These are phyloP conservation scores for Musa schizocarpa DNA, from an alignment of 176 grass and related monocot genomes.

Conservation along the genomic window DNA sequence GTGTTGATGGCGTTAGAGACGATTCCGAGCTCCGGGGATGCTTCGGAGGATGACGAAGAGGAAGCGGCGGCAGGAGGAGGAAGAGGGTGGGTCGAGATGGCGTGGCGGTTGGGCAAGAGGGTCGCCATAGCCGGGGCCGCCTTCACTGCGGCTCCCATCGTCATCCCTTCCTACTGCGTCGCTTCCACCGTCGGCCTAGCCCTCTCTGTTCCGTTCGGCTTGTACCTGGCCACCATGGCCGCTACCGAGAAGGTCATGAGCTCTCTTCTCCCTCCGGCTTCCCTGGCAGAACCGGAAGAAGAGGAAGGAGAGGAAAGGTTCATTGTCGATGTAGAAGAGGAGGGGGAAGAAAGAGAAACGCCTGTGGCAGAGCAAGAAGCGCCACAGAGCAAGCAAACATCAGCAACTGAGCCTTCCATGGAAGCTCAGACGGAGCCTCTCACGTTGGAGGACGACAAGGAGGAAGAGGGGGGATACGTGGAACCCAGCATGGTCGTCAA, in stretches of 20 bases:
- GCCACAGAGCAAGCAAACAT: background rate
- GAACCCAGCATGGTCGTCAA: background rate
- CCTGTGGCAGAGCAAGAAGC: background rate
- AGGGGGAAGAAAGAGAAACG: background rate
- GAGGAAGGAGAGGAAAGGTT: background rate
- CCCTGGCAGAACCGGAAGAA: background rate
- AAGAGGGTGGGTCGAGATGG: background rate
- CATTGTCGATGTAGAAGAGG: background rate
- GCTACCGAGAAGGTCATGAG: slow-evolving; percentile 8
- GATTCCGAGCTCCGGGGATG: background rate
- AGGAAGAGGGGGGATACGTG: background rate
- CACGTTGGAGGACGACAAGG: background rate
- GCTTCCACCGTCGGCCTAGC: slow-evolving; percentile 1
- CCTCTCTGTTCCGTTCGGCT: background rate
- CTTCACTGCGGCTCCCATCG: background rate
- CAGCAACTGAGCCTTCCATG: background rate
- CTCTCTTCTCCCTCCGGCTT: background rate
- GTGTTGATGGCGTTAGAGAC: background rate
- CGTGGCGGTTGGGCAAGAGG: background rate
- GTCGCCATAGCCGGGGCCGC: slow-evolving; percentile 1
- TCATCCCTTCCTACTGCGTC: slow-evolving; percentile 1
- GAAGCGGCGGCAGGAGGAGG: background rate
- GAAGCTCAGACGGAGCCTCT: background rate
- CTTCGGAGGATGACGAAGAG: background rate
- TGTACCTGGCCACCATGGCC: background rate